Evolutionary conservation across 768 basidiomycete species (phyloP), one percentile per base, ranked within the genome.

Genomic region (Rhodotorula graminis): DNA sequence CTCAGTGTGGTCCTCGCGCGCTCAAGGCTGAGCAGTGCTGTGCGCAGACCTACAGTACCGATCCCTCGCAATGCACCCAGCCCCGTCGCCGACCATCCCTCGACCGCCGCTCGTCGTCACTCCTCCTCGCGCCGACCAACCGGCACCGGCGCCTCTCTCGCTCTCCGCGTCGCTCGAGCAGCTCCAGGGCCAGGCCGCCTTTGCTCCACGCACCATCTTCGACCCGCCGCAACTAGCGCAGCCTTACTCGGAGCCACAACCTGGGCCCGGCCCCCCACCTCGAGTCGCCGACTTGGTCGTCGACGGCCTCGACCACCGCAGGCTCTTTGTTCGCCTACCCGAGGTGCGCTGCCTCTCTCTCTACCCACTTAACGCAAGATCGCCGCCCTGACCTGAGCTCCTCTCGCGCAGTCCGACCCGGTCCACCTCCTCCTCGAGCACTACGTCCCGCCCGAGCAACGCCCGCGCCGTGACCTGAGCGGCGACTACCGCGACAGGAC

Each of bases 371-470:
- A 12, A 19, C 4, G 6, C 4, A 4, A 29, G 3, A 16, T 9
- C n/a, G 1, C 6, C 29, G 14, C 27, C 19, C 18, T 53, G 42
- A 14, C n/a, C 25, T 2, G 42, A 18, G 2, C 9, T 40, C 15
- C 8, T 46, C 31, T 5, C 15, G 5, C 33, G 27, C 61, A 69
- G 67, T 16, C 12, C 25, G 67, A 69, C 55, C 23, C 53, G 3
- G 53, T 69, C 19, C 42, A 61, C 3, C 21, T 33, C 1, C 53
- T 69, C 9, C 55, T 69, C 46, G 67, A 63, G 18, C 62, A 57
- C 33, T 58, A 69, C n/a, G 44, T 69, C 15, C 55, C 44, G 33
- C 67, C 67, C 0, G 27, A 69, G 9, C 67, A 69, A 4, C 61
- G 67, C 5, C 67, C 67, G 4, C 31, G 15, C 4, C 60, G 67